Evolutionary conservation across 2,329 filamentous ascomycete species (phyloP).

Genomic region (Epichloe typhina): DNA sequence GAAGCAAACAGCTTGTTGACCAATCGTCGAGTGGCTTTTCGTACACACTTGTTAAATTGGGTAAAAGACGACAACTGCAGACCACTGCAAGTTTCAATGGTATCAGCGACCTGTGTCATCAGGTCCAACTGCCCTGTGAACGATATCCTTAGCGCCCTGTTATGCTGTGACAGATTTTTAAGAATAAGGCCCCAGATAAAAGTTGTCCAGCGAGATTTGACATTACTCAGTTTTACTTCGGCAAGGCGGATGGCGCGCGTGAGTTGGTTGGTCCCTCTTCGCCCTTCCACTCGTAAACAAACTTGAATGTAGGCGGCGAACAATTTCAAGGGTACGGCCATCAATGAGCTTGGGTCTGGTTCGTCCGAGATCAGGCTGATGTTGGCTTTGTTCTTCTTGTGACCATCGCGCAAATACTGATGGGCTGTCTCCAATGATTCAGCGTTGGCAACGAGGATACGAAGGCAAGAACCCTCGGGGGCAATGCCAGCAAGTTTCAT

Average conservation of each 20-base stretch:
- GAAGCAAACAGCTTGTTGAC: slow-evolving; percentile 9
- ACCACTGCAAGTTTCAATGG: slow-evolving; percentile 15
- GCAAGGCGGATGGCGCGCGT: slow-evolving; percentile 19
- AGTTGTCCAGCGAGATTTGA: slow-evolving; percentile 15
- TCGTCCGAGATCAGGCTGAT: slow-evolving; percentile 11
- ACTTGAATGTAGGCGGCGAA: slow-evolving; percentile 37
- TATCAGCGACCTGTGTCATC: slow-evolving; percentile 15
- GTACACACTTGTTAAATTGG: slow-evolving; percentile 12
- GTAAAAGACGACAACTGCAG: slow-evolving; percentile 9
- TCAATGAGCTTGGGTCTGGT: slow-evolving; percentile 13
- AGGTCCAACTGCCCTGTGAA: slow-evolving; percentile 18
- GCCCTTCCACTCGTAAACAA: slow-evolving; percentile 12
- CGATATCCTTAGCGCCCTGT: slow-evolving; percentile 14
- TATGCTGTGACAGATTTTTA: slow-evolving; percentile 20
- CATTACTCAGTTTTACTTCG: slow-evolving; percentile 12
- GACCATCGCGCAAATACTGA: slow-evolving; percentile 35
- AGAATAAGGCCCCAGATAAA: slow-evolving; percentile 22
- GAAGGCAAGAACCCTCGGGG: slow-evolving; percentile 37
- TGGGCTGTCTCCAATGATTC: slow-evolving; percentile 31
- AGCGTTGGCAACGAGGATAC: slow-evolving; percentile 42
- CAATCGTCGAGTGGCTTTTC: slow-evolving; percentile 13
- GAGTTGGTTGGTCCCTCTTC: slow-evolving; percentile 13
- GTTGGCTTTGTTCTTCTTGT: slow-evolving; percentile 5
- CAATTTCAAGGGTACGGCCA: slow-evolving; percentile 16
- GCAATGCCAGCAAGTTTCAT: slow-evolving; percentile 39